Conservation (phyloP, 768 basidiomycete genomes). For the Lactarius sp. region DNA sequence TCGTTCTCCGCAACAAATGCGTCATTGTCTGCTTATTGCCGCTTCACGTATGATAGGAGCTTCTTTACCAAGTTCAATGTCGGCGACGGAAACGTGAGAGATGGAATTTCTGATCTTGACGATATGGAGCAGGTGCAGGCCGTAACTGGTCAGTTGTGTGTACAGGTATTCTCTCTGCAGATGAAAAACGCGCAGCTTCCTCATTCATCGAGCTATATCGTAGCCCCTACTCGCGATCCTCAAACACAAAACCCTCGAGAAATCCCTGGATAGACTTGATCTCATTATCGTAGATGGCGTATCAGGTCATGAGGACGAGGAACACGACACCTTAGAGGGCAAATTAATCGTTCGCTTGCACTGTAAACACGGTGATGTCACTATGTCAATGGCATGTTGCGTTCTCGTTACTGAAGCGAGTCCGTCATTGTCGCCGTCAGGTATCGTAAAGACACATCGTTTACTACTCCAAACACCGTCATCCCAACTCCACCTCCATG, state of each 20-base stretch:
- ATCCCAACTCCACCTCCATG: constrained; percentile 59
- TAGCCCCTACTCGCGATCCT: constrained; percentile 67
- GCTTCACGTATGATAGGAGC: constrained; percentile 60
- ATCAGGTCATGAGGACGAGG: constrained; percentile 38
- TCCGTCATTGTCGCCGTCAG: constrained; percentile 35
- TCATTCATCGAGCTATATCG: constrained; percentile 26
- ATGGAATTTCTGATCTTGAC: constrained; percentile 25
- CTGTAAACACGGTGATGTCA: constrained; percentile 71
- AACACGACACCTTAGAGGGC: constrained; percentile 61
- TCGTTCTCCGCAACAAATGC: constrained; percentile 73
- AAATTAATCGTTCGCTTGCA: constrained; percentile 66
- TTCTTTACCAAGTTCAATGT: constrained; percentile 70
- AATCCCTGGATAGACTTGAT: constrained; percentile 72
- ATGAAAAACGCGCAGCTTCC: background rate
- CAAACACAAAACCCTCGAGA: constrained; percentile 70
- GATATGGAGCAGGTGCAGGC: constrained; percentile 37
- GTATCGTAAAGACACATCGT: constrained; percentile 78
- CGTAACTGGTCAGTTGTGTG: constrained; percentile 62
- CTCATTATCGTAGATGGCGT: constrained; percentile 59
- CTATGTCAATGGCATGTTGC: constrained; percentile 1
- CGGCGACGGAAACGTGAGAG: constrained; percentile 26
- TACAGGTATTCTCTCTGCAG: constrained; percentile 46
- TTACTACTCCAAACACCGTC: constrained; percentile 55
- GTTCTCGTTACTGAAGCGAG: constrained; percentile 10
- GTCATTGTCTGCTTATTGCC: constrained; percentile 76